phyloP scores from a whole-genome alignment of 163 green algal genomes.

The Chlamydomonas reinhardtii region DNA sequence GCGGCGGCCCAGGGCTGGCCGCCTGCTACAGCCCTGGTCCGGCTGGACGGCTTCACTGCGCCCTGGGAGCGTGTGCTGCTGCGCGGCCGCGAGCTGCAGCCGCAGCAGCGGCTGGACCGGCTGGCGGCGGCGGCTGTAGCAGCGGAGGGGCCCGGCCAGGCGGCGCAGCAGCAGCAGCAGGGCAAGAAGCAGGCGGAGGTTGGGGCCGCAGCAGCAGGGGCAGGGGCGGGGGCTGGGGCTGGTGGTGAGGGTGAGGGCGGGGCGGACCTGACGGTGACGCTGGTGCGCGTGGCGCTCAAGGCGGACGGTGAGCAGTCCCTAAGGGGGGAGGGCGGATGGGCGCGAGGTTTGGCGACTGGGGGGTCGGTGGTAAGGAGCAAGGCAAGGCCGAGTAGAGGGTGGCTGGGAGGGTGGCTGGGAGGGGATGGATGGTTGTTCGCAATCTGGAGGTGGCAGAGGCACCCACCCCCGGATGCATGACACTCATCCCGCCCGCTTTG shows the following conservation, averaged over 20 bases:
- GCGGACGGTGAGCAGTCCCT: slow-evolving; percentile 45
- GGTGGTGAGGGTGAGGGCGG: no score
- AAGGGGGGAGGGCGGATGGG: not conserved
- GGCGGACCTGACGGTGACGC: slow-evolving; percentile 20
- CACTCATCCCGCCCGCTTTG: no score
- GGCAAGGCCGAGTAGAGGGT: no score
- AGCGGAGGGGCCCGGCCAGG: not conserved
- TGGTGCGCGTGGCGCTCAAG: slow-evolving; percentile 60
- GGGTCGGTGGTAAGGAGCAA: not conserved
- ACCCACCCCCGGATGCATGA: no score
- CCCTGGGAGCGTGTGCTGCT: slow-evolving; percentile 82
- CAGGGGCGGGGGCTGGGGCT: not conserved
- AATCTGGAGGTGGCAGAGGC: no score
- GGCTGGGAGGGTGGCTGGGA: no score
- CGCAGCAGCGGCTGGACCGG: not conserved
- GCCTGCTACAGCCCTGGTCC: slow-evolving; percentile 64
- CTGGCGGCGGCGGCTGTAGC: no score
- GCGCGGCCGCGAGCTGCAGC: slow-evolving; percentile 69
- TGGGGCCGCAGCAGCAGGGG: not conserved
- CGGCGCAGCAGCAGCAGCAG: not conserved
- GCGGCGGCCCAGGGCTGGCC: slow-evolving; percentile 68
- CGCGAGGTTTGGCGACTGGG: no score
- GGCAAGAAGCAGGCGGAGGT: no score
- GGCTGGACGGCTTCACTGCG: slow-evolving; percentile 84
- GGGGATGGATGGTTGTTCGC: no score